Base-by-base conservation (phyloP, 768 basidiomycete genomes). In the Auricularia sp. region DNA sequence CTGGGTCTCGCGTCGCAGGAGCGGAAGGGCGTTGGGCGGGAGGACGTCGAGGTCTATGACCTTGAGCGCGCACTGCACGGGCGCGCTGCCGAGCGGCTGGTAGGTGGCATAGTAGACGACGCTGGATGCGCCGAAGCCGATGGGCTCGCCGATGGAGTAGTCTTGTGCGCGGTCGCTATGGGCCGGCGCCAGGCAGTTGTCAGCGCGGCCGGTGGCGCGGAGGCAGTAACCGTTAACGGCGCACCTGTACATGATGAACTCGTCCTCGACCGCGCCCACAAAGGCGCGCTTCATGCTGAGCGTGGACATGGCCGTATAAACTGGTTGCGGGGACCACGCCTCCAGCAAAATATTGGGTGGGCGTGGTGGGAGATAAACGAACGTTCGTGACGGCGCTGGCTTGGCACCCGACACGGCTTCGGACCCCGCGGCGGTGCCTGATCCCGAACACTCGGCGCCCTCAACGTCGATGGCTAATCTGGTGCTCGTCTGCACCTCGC, bases 91-190 rank as follows among this genome's bases (percentile, higher is more conserved):
- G 69, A 81, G 65, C 3, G 81, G 78, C 6, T 77, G 80, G 73
- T 85, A 94, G 1, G 78, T 74, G 0, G 94, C 94, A 14, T 86
- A 75, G 71, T 95, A 93, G 5, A 98, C 95, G 64, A 88, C 89
- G 0, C 95, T 96, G 3, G 92, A 93, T 2, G 95, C 89, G 21
- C 95, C 95, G 69, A 90, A 94, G 1, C 94, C 93, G 62, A 95
- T 93, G 21, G 91, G 83, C 7, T 81, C 74, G 16, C 90, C 90
- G 43, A 90, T 80, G 21, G 81, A 82, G 70, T 94, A 94, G 77
- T 95, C 91, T 12, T 76, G 68, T 1, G 84, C 77, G 66, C 81
- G 73, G 71, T 91, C 88, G 70, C 91, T 91, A 72, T n/a, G 58
- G 34, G 36, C 63, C 47, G 61, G 66, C 63, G 47, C 60, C 36